Base-by-base conservation (phyloP, 371 early-diverging fungal genomes). In the Dentiscutata heterogama region DNA sequence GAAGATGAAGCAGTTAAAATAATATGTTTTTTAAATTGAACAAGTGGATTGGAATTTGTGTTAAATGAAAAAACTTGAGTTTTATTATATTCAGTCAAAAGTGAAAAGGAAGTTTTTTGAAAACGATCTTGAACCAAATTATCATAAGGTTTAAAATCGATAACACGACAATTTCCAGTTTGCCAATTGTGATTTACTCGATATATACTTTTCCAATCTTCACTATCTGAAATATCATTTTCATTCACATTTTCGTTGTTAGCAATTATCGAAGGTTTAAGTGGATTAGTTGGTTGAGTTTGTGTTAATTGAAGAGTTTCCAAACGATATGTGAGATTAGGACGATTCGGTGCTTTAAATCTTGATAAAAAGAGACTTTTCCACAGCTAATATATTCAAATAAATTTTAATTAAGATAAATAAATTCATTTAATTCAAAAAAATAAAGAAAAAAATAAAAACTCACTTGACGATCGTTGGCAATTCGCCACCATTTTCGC, bases 381-480 rank as follows among this genome's bases (percentile, higher is more conserved):
- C 90, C 90, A 90, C n/a, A 90, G 82, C 90, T 90, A 76, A 42
- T 58, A 56, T 13, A 25, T n/a, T 53, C 31, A 31, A 71, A 31
- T 42, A 80, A 72, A 46, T 31, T 54, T 31, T 39, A 20, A 73
- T n/a, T 27, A 60, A 3, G 13, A 53, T 29, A 46, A 46, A 46
- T 46, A 27, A 46, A 71, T 3, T n/a, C 13, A 54, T 13, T 61
- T 10, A 35, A 18, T 39, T 56, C 18, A 73, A 51, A 27, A 22
- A 53, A 25, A 22, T 11, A 80, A 54, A 11, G 2, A 25, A 73
- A 20, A 46, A 7, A 46, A 25, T 42, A 4, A 39, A 53, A 35
- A 53, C 78, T 82, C 85, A 90, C 90, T 84, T 86, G 80, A 63
- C 87, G 87, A 81, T 90, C 90, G 29, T 87, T 89, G 27, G 88